Base-by-base conservation (phyloP, 345 rosid genomes). In the Microcos paniculata region DNA sequence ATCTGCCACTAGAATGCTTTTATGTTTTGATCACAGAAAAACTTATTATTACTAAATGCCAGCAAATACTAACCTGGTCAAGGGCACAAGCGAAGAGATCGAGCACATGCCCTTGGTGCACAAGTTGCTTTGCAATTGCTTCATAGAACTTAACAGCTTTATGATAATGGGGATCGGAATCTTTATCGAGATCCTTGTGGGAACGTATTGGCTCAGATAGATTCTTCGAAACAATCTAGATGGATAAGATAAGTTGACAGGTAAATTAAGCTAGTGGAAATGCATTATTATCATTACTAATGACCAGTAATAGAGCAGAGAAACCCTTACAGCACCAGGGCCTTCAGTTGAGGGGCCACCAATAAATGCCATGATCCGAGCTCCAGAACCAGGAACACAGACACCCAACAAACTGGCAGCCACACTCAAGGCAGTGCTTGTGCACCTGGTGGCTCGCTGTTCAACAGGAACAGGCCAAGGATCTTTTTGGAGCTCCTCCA, bases 291-390 rank as follows among this genome's bases (percentile, higher is more conserved):
- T 70, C 48, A 70, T n/a, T 9, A 61, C 45, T 49, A 43, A 61
- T 12, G 24, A 11, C 56, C 45, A 23, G 24, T 48, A 71, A 65
- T 43, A 69, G 71, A 24, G 75, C 35, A 31, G 13, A 43, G 58
- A 59, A 83, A 30, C 61, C 68, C 92, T 82, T 85, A 90, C 99
- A 83, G 96, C 90, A 66, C 94, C 97, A 77, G 86, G 90, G 62
- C 98, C 98, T 76, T 87, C 86, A 0, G 98, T 92, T 35, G 98
- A 87, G 69, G 98, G 99, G 63, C 99, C 99, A n/a, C 98, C 98
- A 38, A 93, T 46, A 80, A 92, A 91, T 49, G 99, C 96, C 96
- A 96, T 84, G 77, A 96, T 96, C 72, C 98, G 88, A 74, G 98
- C 99, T 78, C 94, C 96, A 66, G 88, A 91, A 67, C 99, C 99